Evolutionary conservation across 129 eudicot species (phyloP), one percentile per base, ranked within the genome.

Genomic region (Apium graveolens): DNA sequence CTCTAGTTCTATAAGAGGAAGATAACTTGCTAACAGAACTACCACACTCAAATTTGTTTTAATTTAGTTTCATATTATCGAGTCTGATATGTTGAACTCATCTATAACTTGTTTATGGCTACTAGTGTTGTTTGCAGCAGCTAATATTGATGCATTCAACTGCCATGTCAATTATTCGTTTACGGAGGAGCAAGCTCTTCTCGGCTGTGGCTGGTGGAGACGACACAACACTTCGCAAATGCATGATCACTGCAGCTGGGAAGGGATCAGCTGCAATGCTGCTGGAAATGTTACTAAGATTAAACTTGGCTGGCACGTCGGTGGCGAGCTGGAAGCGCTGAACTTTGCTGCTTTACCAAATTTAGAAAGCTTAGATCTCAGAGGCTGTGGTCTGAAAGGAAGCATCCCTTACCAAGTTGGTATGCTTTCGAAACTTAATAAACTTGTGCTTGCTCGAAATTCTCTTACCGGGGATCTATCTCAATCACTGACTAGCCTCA

Each of bases 191-290:
- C 70, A 65, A 29, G 5, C 72, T 57, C 46, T 53, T 4, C 3
- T 34, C 12, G 71, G 70, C 49, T 32, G 34, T 11, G 70, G 71
- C 71, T 76, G 79, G 79, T 65, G 70, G 70, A 29, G 0, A 65
- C 7, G 21, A 29, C 70, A 65, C 2, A 65, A 29, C 38, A 65
- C 70, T 65, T 65, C 70, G 29, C 38, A 12, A 12, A 26, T 26
- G 70, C 70, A 65, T n/a, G n/a, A n/a, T 65, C n/a, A 55, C 31
- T 65, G 70, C 70, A 29, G 38, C 70, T 65, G 70, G 70, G 70
- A 27, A 29, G 70, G 70, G 38, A 65, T 65, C 21, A 29, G 38
- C 29, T 65, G 70, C 70, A 65, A 65, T 65, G 70, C 21, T 31
- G 70, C 38, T 14, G 21, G 21, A 13, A 65, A 65, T 65, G 70